A percentile compares a stretch with the other conserved stretches of the same genome.
These are phyloP conservation scores for Dothideomycetes sp. DNA, from an alignment of 2,329 filamentous ascomycete species.

Conservation along the genomic window DNA sequence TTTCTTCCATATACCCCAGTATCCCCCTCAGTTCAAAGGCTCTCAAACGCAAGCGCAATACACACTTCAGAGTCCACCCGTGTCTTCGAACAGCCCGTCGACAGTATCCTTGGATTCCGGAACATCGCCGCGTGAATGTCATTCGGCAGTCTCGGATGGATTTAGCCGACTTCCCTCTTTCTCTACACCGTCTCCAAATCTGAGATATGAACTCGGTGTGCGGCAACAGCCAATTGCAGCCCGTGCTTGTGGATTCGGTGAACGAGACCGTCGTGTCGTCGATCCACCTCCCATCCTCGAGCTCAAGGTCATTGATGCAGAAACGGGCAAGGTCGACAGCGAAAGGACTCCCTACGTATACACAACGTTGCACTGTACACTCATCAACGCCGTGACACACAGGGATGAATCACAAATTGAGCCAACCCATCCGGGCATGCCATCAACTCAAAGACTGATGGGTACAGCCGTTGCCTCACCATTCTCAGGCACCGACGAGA, in stretches of 20 bases:
- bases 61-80: slow-evolving; percentile 17
- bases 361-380: slow-evolving; percentile 57
- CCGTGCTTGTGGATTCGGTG: slow-evolving; percentile 73
- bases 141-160: slow-evolving; percentile 20
- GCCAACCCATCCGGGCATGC: slow-evolving; percentile 42
- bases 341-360: slow-evolving; percentile 54
- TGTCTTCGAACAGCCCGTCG: slow-evolving; percentile 17
- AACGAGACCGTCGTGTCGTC: slow-evolving; percentile 70
- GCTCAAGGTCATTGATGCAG: slow-evolving; percentile 52
- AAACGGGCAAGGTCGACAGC: slow-evolving; percentile 37
- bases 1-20: slow-evolving; percentile 10
- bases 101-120: slow-evolving; percentile 17
- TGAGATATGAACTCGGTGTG: slow-evolving; percentile 46
- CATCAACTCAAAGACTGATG: slow-evolving; percentile 68
- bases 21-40: slow-evolving; percentile 3
- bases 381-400: slow-evolving; percentile 60
- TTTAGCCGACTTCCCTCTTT: slow-evolving; percentile 20
- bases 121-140: slow-evolving; percentile 19
- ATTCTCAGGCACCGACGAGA: slow-evolving; percentile 67
- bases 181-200: slow-evolving; percentile 18
- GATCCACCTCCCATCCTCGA: slow-evolving; percentile 78
- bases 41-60: neutral
- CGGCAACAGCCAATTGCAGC: slow-evolving; percentile 72
- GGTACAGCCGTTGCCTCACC: slow-evolving; percentile 68
- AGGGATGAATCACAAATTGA: slow-evolving; percentile 55